A percentile compares a stretch with the other conserved stretches of the same genome.
These are phyloP conservation scores for Styphnolobium japonicum DNA, from an alignment of 306 rosid genomes.

Conservation along the genomic window DNA sequence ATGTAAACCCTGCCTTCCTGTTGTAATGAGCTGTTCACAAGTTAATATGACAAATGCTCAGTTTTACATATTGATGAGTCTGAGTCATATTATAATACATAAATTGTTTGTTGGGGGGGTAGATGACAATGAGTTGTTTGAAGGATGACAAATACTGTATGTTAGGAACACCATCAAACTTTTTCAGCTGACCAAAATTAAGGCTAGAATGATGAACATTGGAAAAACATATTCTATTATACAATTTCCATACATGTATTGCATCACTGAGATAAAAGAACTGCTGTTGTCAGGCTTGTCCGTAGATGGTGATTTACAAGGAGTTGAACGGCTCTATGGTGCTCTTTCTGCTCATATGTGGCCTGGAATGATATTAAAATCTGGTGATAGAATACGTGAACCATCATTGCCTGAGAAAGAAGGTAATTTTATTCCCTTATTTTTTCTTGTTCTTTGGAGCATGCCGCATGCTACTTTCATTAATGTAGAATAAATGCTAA, in stretches of 20 bases:
- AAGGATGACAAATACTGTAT: background rate
- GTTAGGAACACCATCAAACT: background rate
- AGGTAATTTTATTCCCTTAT: constrained; percentile 37
- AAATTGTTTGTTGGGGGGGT: background rate
- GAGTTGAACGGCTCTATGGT: constrained; percentile 66
- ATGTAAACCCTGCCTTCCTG: constrained; percentile 39
- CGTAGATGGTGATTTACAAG: constrained; percentile 68
- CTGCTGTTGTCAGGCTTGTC: constrained; percentile 58
- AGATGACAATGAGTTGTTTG: background rate
- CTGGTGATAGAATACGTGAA: constrained; percentile 53
- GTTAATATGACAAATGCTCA: background rate
- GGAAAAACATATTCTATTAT: background rate
- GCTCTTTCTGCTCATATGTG: constrained; percentile 79
- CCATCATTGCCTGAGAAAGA: constrained; percentile 51
- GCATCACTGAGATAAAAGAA: background rate
- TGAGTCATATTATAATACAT: background rate
- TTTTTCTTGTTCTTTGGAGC: background rate
- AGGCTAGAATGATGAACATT: background rate
- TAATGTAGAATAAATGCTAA: background rate
- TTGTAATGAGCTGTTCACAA: background rate
- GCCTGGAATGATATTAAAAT: constrained; percentile 78
- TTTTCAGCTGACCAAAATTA: background rate
- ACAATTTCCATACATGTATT: background rate
- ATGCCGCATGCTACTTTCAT: background rate
- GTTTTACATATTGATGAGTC: background rate